phyloP scores from a whole-genome alignment of 306 rosid genomes.

The Luffa acutangula region DNA sequence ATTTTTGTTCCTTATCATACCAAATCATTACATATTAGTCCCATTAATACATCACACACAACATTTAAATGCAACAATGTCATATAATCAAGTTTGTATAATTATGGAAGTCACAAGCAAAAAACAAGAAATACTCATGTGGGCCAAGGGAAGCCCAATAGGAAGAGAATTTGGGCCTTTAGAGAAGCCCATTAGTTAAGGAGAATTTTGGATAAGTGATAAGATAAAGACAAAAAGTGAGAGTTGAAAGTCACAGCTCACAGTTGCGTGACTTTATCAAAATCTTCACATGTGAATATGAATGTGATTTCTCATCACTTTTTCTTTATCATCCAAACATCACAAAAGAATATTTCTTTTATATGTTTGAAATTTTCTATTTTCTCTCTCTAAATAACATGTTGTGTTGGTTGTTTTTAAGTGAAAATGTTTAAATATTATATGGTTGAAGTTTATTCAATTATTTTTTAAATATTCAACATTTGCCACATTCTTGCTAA shows the following conservation, averaged over 20 bases:
- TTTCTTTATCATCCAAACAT: not conserved
- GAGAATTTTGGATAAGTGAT: not conserved
- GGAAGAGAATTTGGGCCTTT: not conserved
- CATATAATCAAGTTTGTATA: not conserved
- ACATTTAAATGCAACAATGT: not conserved
- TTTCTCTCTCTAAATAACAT: not conserved
- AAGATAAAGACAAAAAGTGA: not conserved
- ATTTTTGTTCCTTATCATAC: too few relatives aligned
- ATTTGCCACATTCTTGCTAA: too few relatives aligned
- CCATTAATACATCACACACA: too few relatives aligned
- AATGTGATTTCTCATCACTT: not conserved
- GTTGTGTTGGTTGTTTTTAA: not conserved
- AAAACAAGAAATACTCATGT: not conserved
- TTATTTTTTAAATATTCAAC: too few relatives aligned
- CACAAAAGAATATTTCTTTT: not conserved
- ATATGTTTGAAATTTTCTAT: not conserved
- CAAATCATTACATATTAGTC: too few relatives aligned
- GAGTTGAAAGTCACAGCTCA: not conserved
- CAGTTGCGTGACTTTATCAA: slow-evolving; percentile 3
- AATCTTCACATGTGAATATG: not conserved
- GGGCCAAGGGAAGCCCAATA: not conserved
- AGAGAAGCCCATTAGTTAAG: not conserved
- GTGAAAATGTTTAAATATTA: not conserved
- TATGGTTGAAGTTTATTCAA: not conserved
- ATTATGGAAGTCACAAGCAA: not conserved